Base-by-base conservation (phyloP, 2,329 filamentous ascomycete genomes). In the Calycina marina region DNA sequence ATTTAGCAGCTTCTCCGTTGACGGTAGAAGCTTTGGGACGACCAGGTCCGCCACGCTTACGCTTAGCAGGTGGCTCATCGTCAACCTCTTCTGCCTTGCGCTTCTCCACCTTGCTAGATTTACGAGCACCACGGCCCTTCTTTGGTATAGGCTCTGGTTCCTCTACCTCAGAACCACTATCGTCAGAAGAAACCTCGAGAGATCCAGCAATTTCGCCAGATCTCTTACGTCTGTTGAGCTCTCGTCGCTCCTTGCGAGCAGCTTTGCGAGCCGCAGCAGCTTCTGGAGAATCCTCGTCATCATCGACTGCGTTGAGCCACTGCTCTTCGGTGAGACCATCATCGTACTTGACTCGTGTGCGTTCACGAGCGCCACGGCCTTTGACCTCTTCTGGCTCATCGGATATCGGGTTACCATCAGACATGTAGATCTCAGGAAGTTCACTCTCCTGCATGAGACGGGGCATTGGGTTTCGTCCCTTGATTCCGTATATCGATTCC, bases 271-370 rank as follows among this genome's bases (percentile, higher is more conserved):
- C 81, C 22, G 92, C 86, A 2, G 90, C 90, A 33, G 84, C 86
- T 53, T 96, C 90, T 17, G 93, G 85, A 0, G 74, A 77, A 52
- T 98, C 90, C 2, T 98, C 90, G 31, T 94, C 86, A 39, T 93
- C 88, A 53, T 98, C 90, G 18, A 98, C 88, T 33, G 90, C 90
- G 64, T 93, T 88, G 31, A 96, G 70, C 90, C 90, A 98, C 57
- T 98, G 92, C 61, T 98, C 90, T 59, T 98, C 92, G 0, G 90
- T 96, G 17, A 98, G 72, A 32, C 92, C 90, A 50, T 98, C 90
- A 49, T 98, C 90, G 47, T 98, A 98, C 56, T 80, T 81, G 49
- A 94, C 86, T 50, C 84, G 77, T 44, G 85, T 94, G 39, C 92
- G 77, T 59, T 98, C 90, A 61, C 90, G 81, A 41, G 88, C 88